Base-by-base conservation (phyloP, 2,329 filamentous ascomycete genomes). In the Fusarium sulawesiense region DNA sequence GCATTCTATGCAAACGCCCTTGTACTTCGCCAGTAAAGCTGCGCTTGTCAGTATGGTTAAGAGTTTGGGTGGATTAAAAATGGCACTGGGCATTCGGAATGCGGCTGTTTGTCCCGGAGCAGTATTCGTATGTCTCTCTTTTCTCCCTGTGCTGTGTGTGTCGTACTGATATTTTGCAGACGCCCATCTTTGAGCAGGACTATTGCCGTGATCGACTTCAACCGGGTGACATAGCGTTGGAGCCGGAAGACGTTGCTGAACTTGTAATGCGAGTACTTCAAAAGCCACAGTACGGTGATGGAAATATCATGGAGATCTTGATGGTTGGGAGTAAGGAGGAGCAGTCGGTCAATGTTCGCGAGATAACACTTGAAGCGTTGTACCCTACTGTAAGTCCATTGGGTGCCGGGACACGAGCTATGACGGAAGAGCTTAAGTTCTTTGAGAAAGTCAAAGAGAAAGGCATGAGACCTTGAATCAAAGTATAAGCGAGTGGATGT, bases 1-100 rank as follows among this genome's bases (percentile, higher is more conserved):
- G 9, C 75, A 76, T 18, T 66, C 68, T 2, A 30, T 79, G 9
- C 65, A 73, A 12, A 75, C 78, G 0, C 78, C 78, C 0, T 7
- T 71, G 2, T 71, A 70, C 34, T 70, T 64, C 42, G 60, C 56
- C 3, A 71, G 67, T 27, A 71, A 71, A 25, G 68, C 63, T 2
- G 66, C 66, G 1, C 20, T 71, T 3, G 53, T 71, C 1, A 71
- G 66, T 21, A 50, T 70, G n/a, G 64, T 59, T 1, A 70, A 59
- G 34, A 67, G 63, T 1, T n/a, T 70, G 12, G 49, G 41, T 21
- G 53, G 54, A 6, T 23, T 67, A 3, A 59, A 51, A 13, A 50
- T 18, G 7, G 42, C 44, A 4, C 46, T 66, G 9, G 55, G 56
- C 2, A 61, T 71, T 4, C 50, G 68, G 7, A 70, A 67, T 29